A percentile compares a stretch with the other conserved stretches of the same genome.
Evolutionary conservation across 768 basidiomycete species (phyloP).

Genomic region (Myochromella boudieri): DNA sequence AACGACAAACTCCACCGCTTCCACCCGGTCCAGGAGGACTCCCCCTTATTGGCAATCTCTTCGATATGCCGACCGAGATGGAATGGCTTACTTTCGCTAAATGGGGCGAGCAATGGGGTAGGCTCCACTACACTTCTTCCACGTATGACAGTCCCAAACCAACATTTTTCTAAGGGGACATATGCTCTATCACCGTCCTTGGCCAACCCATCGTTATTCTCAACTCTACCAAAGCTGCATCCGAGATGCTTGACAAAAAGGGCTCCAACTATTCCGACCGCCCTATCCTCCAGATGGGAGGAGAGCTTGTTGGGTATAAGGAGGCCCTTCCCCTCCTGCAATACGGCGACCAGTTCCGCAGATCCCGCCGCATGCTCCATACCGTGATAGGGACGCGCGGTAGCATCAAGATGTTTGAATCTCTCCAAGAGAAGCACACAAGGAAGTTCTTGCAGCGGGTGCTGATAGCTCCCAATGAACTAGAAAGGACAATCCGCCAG

Average conservation of each 20-base stretch:
- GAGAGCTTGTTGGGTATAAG: slow-evolving; percentile 28
- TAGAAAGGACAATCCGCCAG: slow-evolving; percentile 40
- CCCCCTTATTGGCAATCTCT: slow-evolving; percentile 32
- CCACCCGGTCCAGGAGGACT: slow-evolving; percentile 32
- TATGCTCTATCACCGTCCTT: slow-evolving; percentile 27
- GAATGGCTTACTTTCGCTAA: slow-evolving; percentile 20
- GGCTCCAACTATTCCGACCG: slow-evolving; percentile 30
- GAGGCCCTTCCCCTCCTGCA: slow-evolving; percentile 14
- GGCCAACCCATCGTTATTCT: slow-evolving; percentile 26
- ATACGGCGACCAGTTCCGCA: slow-evolving; percentile 37
- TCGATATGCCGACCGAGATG: slow-evolving; percentile 25
- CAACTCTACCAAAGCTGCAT: slow-evolving; percentile 22
- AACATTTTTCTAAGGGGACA: slow-evolving; percentile 2
- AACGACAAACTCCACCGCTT: too few relatives aligned
- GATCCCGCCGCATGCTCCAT: slow-evolving; percentile 40
- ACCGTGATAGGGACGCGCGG: slow-evolving; percentile 40
- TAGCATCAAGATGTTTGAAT: slow-evolving; percentile 31
- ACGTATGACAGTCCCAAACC: not conserved
- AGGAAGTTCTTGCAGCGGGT: slow-evolving; percentile 42
- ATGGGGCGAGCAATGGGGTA: slow-evolving; percentile 22
- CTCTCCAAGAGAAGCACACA: slow-evolving; percentile 40
- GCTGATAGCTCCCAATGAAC: slow-evolving; percentile 32
- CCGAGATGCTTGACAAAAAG: slow-evolving; percentile 38
- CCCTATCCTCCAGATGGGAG: slow-evolving; percentile 33
- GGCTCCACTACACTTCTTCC: not conserved